These are phyloP conservation scores for Neopestalotiopsis rosae DNA, from an alignment of 2,329 filamentous ascomycete genomes.

Conservation along the genomic window DNA sequence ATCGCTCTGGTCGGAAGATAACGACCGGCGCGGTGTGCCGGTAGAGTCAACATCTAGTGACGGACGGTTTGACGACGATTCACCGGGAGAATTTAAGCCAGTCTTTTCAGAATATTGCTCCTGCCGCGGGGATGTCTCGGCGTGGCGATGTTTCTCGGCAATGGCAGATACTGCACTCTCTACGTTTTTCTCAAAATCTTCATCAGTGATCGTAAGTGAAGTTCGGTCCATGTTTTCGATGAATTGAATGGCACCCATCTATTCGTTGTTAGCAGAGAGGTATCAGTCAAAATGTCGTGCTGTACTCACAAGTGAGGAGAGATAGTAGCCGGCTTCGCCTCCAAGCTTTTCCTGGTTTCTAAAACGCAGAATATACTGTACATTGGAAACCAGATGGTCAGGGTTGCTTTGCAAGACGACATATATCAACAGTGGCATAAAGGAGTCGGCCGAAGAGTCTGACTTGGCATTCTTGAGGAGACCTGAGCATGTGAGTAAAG, in stretches of 20 bases:
- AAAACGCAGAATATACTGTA: slow-evolving; percentile 97
- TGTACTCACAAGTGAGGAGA: slow-evolving; percentile 80
- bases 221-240: slow-evolving; percentile 96
- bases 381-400: slow-evolving; percentile 93
- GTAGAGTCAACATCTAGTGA: slow-evolving; percentile 47
- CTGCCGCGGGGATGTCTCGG: slow-evolving; percentile 49
- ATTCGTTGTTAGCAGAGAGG: not conserved
- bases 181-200: slow-evolving; percentile 96
- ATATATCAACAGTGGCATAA: slow-evolving; percentile 93
- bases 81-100: slow-evolving; percentile 41
- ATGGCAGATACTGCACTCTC: slow-evolving; percentile 95
- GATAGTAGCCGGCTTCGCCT: slow-evolving; percentile 97
- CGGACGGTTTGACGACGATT: slow-evolving; percentile 54
- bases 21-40: slow-evolving; percentile 57
- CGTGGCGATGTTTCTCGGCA: slow-evolving; percentile 79
- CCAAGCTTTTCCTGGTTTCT: slow-evolving; percentile 96
- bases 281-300: not conserved
- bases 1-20: slow-evolving; percentile 61
- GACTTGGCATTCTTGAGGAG: slow-evolving; percentile 89
- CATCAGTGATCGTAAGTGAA: slow-evolving; percentile 88
- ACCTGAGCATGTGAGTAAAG: slow-evolving; percentile 51
- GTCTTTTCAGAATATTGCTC: slow-evolving; percentile 53
- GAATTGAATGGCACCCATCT: slow-evolving; percentile 94
- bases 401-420: slow-evolving; percentile 94
- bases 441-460: slow-evolving; percentile 94